Percentiles rank a stretch among this genome's conserved stretches.
phyloP scores from a whole-genome alignment of 345 rosid species.

The Dovyalis caffra region DNA sequence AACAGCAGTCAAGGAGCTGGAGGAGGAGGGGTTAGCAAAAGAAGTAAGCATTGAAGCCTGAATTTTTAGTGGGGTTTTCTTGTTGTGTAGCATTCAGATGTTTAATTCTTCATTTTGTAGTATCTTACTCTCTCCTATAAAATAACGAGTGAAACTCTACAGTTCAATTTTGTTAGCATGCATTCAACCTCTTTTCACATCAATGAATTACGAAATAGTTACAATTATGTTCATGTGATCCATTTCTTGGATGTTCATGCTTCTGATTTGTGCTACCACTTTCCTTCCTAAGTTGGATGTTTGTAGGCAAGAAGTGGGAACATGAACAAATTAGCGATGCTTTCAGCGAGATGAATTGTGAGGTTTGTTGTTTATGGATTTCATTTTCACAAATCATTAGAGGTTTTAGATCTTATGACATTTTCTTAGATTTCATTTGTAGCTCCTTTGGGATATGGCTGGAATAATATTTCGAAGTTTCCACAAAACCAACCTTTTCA shows the following conservation, averaged over 20 bases:
- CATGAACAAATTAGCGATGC: neutral
- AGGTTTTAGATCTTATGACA: too few species aligned
- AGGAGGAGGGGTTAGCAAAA: constrained; percentile 42
- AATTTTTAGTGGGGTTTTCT: neutral
- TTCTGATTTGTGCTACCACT: neutral
- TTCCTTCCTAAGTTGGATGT: neutral
- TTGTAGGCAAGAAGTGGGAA: neutral
- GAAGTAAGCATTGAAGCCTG: constrained; percentile 29
- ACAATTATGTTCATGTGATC: neutral
- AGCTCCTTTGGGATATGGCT: too few species aligned
- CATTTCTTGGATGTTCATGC: neutral
- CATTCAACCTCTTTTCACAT: neutral
- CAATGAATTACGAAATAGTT: neutral
- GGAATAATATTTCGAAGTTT: too few species aligned
- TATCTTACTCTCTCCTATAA: neutral
- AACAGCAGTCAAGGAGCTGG: constrained; percentile 77
- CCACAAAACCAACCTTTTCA: too few species aligned
- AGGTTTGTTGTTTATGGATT: neutral
- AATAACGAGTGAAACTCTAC: constrained; percentile 5
- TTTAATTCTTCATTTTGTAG: neutral
- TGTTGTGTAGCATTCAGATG: neutral
- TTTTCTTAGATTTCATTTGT: too few species aligned
- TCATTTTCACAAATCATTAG: neutral
- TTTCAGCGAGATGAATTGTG: neutral
- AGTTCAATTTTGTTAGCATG: neutral